Evolutionary conservation across 495 filamentous ascomycete species (phyloP).

Genomic region (Tuber indicum): DNA sequence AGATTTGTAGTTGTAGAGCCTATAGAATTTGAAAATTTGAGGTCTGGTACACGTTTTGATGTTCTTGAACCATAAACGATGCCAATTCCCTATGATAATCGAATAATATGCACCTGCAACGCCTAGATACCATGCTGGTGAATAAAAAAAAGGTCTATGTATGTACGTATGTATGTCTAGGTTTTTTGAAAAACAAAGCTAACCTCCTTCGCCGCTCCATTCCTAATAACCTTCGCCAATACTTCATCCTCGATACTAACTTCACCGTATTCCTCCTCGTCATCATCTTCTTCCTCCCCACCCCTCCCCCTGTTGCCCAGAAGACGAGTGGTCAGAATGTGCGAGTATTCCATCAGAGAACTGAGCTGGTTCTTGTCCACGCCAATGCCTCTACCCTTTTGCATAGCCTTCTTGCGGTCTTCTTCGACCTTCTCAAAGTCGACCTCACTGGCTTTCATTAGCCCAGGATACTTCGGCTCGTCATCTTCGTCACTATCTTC

Average conservation of each 20-base stretch:
- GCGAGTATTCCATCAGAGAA: constrained; percentile 60
- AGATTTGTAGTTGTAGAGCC: no score
- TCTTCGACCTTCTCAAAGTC: constrained; percentile 58
- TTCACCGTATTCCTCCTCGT: constrained; percentile 45
- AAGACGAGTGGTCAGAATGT: constrained; percentile 51
- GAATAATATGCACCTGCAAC: neutral
- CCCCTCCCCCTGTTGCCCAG: constrained; percentile 9
- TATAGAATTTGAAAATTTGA: no score
- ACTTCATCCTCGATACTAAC: constrained; percentile 56
- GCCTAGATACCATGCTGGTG: neutral
- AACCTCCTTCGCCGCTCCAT: constrained; percentile 46
- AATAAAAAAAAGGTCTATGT: neutral
- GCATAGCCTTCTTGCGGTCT: constrained; percentile 43
- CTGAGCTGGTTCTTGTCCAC: constrained; percentile 50
- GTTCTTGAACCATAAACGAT: no score
- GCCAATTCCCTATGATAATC: neutral
- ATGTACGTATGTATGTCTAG: neutral
- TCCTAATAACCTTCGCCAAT: constrained; percentile 53
- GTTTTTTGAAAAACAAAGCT: constrained; percentile 65
- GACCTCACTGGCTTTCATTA: constrained; percentile 56
- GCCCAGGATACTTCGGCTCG: constrained; percentile 44
- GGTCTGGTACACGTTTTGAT: no score
- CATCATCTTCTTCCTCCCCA: constrained; percentile 40
- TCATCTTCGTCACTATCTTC: constrained; percentile 46
- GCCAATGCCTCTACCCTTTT: constrained; percentile 32